Percentiles rank a stretch among this genome's conserved stretches.
These are phyloP conservation scores for Halenospora varia DNA, from an alignment of 495 filamentous ascomycete genomes.

Conservation along the genomic window DNA sequence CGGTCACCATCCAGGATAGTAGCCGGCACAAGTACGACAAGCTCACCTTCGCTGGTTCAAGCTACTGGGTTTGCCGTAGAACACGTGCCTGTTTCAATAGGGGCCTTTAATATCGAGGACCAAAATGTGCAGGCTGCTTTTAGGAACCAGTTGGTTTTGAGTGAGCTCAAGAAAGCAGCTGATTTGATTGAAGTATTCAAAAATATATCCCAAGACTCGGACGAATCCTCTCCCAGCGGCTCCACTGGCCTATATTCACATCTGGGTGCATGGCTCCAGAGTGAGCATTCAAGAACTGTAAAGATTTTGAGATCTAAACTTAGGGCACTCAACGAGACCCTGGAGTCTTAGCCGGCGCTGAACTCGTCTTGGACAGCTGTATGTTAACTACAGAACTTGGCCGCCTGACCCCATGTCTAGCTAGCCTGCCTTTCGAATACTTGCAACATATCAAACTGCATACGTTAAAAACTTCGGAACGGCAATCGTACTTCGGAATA, in stretches of 20 bases:
- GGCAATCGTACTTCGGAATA: too few relatives aligned
- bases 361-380: neutral
- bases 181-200: constrained; percentile 22
- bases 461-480: too few relatives aligned
- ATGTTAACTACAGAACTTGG: constrained; percentile 2
- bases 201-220: constrained; percentile 9
- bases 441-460: too few relatives aligned
- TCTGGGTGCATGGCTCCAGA: constrained; percentile 18
- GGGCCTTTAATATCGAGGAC: constrained; percentile 24
- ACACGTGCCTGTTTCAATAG: constrained; percentile 20
- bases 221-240: constrained; percentile 11
- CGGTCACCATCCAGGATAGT: constrained; percentile 5
- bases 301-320: constrained; percentile 17
- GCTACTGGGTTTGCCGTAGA: constrained; percentile 17
- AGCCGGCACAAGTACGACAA: constrained; percentile 8
- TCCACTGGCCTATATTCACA: constrained; percentile 12
- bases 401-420: neutral
- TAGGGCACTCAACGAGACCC: constrained; percentile 8
- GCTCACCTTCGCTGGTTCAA: constrained; percentile 14
- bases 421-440: neutral
- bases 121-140: constrained; percentile 20
- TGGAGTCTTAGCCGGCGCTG: constrained; percentile 10
- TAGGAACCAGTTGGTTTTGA: constrained; percentile 19
- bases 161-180: constrained; percentile 20
- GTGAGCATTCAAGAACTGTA: constrained; percentile 17